These are phyloP conservation scores for Collariella sp. DNA, from an alignment of 495 filamentous ascomycete species.

Conservation along the genomic window DNA sequence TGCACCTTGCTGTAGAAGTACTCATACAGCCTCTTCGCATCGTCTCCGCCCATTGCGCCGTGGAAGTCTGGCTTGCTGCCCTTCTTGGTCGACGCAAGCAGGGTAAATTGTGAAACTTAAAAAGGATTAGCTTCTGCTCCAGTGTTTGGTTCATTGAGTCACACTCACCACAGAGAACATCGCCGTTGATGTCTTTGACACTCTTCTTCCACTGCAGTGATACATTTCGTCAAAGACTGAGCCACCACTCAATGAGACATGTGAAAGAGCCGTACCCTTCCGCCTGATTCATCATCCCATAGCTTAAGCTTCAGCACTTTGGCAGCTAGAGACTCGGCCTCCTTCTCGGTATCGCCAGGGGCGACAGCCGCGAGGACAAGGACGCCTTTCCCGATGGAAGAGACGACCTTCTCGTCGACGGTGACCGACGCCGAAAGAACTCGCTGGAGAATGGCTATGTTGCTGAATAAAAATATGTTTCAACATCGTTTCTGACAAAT, in stretches of 20 bases:
- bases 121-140: conserved; percentile 1
- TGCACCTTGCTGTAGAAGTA: conserved; percentile 70
- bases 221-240: conserved; percentile 7
- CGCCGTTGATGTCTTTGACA: conserved; percentile 78
- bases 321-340: conserved; percentile 70
- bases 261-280: conserved; percentile 35
- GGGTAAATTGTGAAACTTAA: conserved; percentile 96
- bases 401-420: conserved; percentile 84
- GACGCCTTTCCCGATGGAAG: conserved; percentile 80
- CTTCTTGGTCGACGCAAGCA: conserved; percentile 86
- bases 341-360: conserved; percentile 82
- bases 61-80: conserved; percentile 95
- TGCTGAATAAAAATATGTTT: not conserved
- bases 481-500: not conserved
- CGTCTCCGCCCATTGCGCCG: conserved; percentile 65
- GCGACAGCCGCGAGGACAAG: conserved; percentile 88
- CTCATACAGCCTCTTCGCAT: conserved; percentile 74
- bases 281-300: conserved; percentile 73
- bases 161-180: conserved; percentile 76
- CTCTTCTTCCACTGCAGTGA: conserved; percentile 85
- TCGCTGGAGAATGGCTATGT: conserved; percentile 80
- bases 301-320: conserved; percentile 85
- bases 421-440: conserved; percentile 97
- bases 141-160: not conserved
- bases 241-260: not conserved